These are phyloP conservation scores for Orbilia ellipsospora DNA, from an alignment of 2,329 filamentous ascomycete species.

Conservation along the genomic window DNA sequence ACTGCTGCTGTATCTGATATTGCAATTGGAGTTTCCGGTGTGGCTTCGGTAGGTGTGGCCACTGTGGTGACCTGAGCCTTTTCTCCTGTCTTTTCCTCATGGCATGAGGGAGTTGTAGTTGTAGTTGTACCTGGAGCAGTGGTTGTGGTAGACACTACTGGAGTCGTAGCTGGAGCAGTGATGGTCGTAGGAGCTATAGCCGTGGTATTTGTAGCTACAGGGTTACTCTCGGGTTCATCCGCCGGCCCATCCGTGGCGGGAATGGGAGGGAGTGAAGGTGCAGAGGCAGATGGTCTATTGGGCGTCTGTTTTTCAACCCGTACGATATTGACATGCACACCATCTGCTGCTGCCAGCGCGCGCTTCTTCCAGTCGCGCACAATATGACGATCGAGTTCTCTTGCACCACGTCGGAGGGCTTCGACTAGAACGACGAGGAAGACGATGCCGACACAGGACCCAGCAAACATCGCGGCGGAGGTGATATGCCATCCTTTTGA, in stretches of 20 bases:
- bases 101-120: neutral
- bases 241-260: neutral
- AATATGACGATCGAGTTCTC: constrained; percentile 78
- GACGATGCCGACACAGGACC: constrained; percentile 80
- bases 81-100: neutral
- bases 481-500: constrained; percentile 75
- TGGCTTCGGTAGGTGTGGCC: neutral
- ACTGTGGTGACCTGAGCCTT: neutral
- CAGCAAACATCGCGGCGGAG: constrained; percentile 77
- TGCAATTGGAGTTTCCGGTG: neutral
- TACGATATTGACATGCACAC: constrained; percentile 15
- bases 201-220: neutral
- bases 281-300: neutral
- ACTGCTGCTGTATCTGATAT: neutral
- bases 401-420: constrained; percentile 74
- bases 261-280: constrained; percentile 6
- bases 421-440: constrained; percentile 79
- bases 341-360: constrained; percentile 12
- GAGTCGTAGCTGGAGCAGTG: neutral
- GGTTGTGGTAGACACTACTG: neutral
- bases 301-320: neutral
- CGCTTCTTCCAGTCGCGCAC: constrained; percentile 65
- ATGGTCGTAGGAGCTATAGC: neutral
- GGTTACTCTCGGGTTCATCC: no score
- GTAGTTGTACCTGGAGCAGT: constrained; percentile 7